Percentiles rank a stretch among this genome's conserved stretches.
Conservation (phyloP, 2,329 filamentous ascomycete species). For the Polychaeton citri region DNA sequence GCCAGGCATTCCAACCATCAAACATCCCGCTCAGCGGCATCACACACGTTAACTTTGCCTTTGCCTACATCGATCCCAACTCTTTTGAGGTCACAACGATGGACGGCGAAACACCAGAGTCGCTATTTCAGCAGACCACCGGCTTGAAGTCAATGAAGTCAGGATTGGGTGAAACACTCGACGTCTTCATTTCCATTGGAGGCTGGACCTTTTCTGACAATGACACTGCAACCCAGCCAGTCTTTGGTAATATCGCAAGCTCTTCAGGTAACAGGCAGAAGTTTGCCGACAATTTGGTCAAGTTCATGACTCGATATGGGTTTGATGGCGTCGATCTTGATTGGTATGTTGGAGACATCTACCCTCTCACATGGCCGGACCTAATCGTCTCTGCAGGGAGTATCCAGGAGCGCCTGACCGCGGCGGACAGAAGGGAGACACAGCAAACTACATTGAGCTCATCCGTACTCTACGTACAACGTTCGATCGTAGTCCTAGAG, state of each 20-base stretch:
- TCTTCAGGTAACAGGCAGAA: not conserved
- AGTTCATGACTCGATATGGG: constrained; percentile 7
- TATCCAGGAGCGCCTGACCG: constrained; percentile 19
- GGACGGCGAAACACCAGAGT: no score
- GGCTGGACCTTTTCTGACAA: constrained; percentile 29
- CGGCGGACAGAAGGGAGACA: constrained; percentile 25
- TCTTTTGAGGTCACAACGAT: constrained; percentile 16
- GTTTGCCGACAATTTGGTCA: constrained; percentile 1
- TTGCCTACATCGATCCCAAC: constrained; percentile 27
- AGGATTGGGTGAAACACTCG: no score
- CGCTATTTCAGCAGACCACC: constrained; percentile 6
- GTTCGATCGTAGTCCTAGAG: no score
- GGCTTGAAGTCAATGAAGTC: constrained; percentile 21
- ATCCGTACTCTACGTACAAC: no score
- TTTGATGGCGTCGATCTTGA: constrained; percentile 12
- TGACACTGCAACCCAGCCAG: constrained; percentile 5
- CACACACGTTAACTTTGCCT: constrained; percentile 24
- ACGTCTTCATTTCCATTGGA: constrained; percentile 27
- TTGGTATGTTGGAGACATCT: no score
- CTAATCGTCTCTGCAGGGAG: no score
- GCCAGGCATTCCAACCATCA: not conserved
- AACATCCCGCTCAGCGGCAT: not conserved
- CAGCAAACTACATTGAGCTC: constrained; percentile 23
- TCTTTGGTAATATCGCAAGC: constrained; percentile 12
- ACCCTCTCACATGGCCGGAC: no score